phyloP scores from a whole-genome alignment of 805 yeast species.

The Deakozyma indianensis region DNA sequence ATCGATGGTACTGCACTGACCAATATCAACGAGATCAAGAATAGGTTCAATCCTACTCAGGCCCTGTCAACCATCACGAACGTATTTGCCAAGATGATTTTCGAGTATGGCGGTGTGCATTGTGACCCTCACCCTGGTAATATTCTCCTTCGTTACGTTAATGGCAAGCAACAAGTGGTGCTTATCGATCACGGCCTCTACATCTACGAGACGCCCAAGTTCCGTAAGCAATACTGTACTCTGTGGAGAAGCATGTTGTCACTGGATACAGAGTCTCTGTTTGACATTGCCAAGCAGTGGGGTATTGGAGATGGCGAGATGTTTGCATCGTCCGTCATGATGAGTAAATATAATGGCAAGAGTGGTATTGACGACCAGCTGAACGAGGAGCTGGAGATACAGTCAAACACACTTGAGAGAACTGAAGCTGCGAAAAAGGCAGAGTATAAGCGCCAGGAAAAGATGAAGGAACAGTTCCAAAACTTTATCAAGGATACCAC shows the following conservation, averaged over 20 bases:
- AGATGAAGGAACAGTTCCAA: constrained; percentile 33
- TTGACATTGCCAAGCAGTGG: constrained; percentile 41
- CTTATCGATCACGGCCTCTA: constrained; percentile 67
- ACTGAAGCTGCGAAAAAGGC: constrained; percentile 17
- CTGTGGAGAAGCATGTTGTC: constrained; percentile 53
- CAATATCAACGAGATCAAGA: constrained; percentile 29
- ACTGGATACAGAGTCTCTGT: constrained; percentile 33
- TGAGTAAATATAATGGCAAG: constrained; percentile 29
- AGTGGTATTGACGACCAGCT: constrained; percentile 7
- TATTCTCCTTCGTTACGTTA: constrained; percentile 34
- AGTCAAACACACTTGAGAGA: constrained; percentile 16
- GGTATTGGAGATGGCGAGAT: constrained; percentile 54
- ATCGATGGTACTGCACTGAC: constrained; percentile 53
- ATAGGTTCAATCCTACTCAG: constrained; percentile 23
- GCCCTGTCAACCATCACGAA: constrained; percentile 38
- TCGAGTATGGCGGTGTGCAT: constrained; percentile 54
- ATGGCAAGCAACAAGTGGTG: constrained; percentile 32
- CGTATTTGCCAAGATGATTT: constrained; percentile 44
- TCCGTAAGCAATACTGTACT: constrained; percentile 40
- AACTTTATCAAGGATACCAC: constrained; percentile 46
- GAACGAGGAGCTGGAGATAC: background rate
- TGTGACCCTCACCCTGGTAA: constrained; percentile 80
- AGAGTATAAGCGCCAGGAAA: constrained; percentile 29
- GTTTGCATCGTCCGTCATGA: constrained; percentile 40
- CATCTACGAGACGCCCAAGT: constrained; percentile 34